phyloP scores from a whole-genome alignment of 2,329 filamentous ascomycete genomes.

The Cladosporium austrohemisphaericum region DNA sequence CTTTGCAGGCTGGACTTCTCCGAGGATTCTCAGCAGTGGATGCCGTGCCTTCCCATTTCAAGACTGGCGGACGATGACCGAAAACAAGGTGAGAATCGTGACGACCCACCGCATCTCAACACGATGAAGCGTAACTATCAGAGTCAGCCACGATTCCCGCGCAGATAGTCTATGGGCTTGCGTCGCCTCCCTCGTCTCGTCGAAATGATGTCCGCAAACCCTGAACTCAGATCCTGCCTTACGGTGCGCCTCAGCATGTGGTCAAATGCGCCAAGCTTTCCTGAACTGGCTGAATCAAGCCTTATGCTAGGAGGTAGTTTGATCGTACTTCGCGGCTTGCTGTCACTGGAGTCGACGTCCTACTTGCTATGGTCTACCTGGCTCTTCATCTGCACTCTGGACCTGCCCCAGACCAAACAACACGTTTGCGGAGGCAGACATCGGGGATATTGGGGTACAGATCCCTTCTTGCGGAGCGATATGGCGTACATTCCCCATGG shows the following conservation, averaged over 20 bases:
- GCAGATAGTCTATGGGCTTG: background rate
- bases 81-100: constrained; percentile 4
- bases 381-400: background rate
- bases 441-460: constrained; percentile 9
- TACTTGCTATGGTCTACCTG: background rate
- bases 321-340: too few relatives aligned
- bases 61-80: constrained; percentile 5
- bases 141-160: background rate
- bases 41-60: background rate
- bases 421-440: constrained; percentile 12
- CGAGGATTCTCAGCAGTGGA: constrained; percentile 6
- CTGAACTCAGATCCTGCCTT: too few relatives aligned
- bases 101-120: constrained; percentile 5
- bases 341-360: background rate
- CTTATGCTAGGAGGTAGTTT: too few relatives aligned
- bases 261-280: too few relatives aligned
- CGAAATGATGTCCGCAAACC: too few relatives aligned
- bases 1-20: background rate
- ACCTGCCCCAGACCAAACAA: constrained; percentile 3
- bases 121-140: too few relatives aligned
- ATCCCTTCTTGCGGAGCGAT: constrained; percentile 8
- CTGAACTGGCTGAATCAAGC: too few relatives aligned
- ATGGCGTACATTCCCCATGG: constrained; percentile 13
- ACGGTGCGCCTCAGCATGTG: too few relatives aligned
- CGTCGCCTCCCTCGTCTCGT: too few relatives aligned